Conservation (phyloP, 495 filamentous ascomycete genomes). For the Neurospora cerealis region DNA sequence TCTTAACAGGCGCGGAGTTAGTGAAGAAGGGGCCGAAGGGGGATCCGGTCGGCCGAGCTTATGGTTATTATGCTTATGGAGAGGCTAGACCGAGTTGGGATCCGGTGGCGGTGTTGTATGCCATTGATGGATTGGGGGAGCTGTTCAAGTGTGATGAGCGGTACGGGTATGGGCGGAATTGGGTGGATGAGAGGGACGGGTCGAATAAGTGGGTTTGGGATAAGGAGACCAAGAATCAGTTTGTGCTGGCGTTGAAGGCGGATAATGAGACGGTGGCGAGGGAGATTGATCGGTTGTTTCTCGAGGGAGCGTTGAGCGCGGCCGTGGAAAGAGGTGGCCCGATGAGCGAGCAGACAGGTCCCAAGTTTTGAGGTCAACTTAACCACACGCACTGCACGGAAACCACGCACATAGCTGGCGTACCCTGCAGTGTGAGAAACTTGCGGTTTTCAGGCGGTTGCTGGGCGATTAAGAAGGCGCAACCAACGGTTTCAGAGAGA, state of each 20-base stretch:
- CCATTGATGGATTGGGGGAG: slow-evolving; percentile 18
- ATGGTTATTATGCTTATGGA: slow-evolving; percentile 28
- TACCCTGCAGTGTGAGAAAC: too few relatives aligned
- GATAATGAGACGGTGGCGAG: slow-evolving; percentile 2
- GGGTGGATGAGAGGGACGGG: slow-evolving; percentile 16
- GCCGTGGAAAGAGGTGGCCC: not conserved
- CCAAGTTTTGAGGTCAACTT: not conserved
- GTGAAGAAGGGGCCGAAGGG: slow-evolving; percentile 16
- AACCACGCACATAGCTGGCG: too few relatives aligned
- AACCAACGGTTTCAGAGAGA: too few relatives aligned
- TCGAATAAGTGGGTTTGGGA: slow-evolving; percentile 29
- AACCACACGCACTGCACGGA: too few relatives aligned
- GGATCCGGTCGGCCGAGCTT: slow-evolving; percentile 33
- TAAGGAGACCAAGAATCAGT: slow-evolving; percentile 17
- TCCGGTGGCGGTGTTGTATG: slow-evolving; percentile 34
- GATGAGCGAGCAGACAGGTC: not conserved
- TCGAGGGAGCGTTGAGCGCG: slow-evolving; percentile 7
- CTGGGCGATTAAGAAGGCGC: too few relatives aligned
- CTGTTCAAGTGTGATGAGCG: slow-evolving; percentile 23
- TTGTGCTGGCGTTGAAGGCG: slow-evolving; percentile 21
- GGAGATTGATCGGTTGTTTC: slow-evolving; percentile 14
- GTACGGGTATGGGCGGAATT: slow-evolving; percentile 18
- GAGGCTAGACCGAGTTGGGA: slow-evolving; percentile 31
- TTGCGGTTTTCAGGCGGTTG: too few relatives aligned
- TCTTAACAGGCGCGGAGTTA: slow-evolving; percentile 26